Conservation (phyloP, 2,329 filamentous ascomycete genomes). For the Colletotrichum spinosum region DNA sequence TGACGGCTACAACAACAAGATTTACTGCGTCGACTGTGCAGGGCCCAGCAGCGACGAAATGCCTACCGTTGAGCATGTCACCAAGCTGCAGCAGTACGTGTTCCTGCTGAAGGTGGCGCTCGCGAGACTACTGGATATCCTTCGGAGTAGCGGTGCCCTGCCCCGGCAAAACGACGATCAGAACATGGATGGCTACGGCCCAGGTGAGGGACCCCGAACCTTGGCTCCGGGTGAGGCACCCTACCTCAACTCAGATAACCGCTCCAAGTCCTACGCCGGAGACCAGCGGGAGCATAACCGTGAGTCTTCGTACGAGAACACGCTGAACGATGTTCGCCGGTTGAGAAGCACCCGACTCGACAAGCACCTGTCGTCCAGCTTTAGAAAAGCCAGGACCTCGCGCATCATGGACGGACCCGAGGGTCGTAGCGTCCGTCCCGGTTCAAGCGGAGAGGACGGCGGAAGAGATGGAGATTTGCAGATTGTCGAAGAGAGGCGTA, state of each 20-base stretch:
- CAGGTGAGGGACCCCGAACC: slow-evolving; percentile 64
- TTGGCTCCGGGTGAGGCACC: slow-evolving; percentile 43
- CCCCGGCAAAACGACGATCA: slow-evolving; percentile 81
- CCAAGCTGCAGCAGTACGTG: slow-evolving; percentile 92
- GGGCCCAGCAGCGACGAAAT: slow-evolving; percentile 64
- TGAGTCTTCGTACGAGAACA: slow-evolving; percentile 90
- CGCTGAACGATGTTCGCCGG: slow-evolving; percentile 92
- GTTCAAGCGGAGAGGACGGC: slow-evolving; percentile 74
- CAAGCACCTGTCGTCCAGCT: slow-evolving; percentile 92
- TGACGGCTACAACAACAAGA: slow-evolving; percentile 73
- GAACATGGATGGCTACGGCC: slow-evolving; percentile 74
- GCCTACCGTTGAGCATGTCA: slow-evolving; percentile 76
- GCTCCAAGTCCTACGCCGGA: slow-evolving; percentile 80
- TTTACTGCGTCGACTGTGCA: slow-evolving; percentile 79
- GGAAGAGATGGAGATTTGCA: slow-evolving; percentile 71
- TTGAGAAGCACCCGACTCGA: slow-evolving; percentile 94
- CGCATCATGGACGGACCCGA: slow-evolving; percentile 92
- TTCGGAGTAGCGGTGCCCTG: slow-evolving; percentile 84
- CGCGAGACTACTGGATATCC: slow-evolving; percentile 86
- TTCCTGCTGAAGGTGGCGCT: slow-evolving; percentile 93
- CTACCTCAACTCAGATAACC: slow-evolving; percentile 71
- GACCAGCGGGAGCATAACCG: slow-evolving; percentile 70
- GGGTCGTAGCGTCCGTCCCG: slow-evolving; percentile 74
- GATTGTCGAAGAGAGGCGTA: slow-evolving; percentile 81
- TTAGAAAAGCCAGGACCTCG: slow-evolving; percentile 89